Conservation (phyloP, 2,329 filamentous ascomycete species). For the Trichoderma brevicompactum region DNA sequence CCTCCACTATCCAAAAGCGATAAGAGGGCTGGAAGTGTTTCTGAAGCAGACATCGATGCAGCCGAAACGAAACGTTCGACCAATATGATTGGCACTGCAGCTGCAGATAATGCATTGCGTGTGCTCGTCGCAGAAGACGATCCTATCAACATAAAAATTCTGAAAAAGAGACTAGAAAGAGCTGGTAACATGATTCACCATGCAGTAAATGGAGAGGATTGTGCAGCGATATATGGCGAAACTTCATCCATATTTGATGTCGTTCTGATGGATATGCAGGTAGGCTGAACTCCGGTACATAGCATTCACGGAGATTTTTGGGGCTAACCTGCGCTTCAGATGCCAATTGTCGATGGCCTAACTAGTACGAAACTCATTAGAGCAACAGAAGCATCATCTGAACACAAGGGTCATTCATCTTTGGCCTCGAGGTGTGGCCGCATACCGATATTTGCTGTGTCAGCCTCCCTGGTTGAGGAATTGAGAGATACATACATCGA, state of each 20-base stretch:
- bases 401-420: conserved; percentile 57
- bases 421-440: conserved; percentile 65
- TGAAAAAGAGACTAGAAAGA: conserved; percentile 79
- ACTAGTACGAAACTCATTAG: conserved; percentile 84
- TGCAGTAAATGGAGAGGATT: conserved; percentile 84
- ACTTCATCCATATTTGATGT: conserved; percentile 70
- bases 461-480: conserved; percentile 76
- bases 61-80: conserved; percentile 31
- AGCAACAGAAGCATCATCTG: conserved; percentile 63
- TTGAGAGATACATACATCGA: conserved; percentile 71
- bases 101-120: conserved; percentile 48
- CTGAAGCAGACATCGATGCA: conserved; percentile 43
- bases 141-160: conserved; percentile 80
- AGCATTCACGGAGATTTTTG: not conserved
- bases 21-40: conserved; percentile 44
- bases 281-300: conserved; percentile 46
- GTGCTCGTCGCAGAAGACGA: conserved; percentile 87
- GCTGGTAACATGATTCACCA: conserved; percentile 71
- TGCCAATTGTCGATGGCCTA: conserved; percentile 89
- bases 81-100: conserved; percentile 35
- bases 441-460: conserved; percentile 84
- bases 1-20: conserved; percentile 39
- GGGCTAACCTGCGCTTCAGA: conserved; percentile 57
- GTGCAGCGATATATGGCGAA: conserved; percentile 70
- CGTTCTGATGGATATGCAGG: conserved; percentile 92